Percentiles rank a stretch among this genome's conserved stretches.
Conservation (phyloP, 1,139 yeast species). For the Hyphopichia khmerensis region DNA sequence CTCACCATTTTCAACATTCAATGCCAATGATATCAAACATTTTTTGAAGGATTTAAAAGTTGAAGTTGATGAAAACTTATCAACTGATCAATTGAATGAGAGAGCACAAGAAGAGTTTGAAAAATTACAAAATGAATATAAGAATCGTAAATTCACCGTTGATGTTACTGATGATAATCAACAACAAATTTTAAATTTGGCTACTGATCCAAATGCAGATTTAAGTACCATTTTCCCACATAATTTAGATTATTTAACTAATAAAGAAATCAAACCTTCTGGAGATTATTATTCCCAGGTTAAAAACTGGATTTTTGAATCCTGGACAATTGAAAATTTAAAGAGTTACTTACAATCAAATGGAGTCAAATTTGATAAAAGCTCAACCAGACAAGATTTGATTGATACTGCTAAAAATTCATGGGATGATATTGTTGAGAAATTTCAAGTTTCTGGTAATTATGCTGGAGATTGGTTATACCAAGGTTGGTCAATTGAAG, state of each 20-base stretch:
- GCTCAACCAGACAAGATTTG: slow-evolving; percentile 32
- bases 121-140: slow-evolving; percentile 17
- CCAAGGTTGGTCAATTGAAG: slow-evolving; percentile 43
- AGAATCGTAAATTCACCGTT: slow-evolving; percentile 5
- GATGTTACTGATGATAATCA: slow-evolving; percentile 10
- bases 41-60: slow-evolving; percentile 36
- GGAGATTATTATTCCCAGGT: slow-evolving; percentile 7
- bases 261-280: slow-evolving; percentile 1
- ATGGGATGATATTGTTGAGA: slow-evolving; percentile 34
- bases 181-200: slow-evolving; percentile 17
- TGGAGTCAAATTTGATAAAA: slow-evolving; percentile 26
- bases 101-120: slow-evolving; percentile 33
- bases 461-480: slow-evolving; percentile 55
- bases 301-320: slow-evolving; percentile 45
- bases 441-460: slow-evolving; percentile 37
- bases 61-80: slow-evolving; percentile 16
- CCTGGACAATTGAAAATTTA: slow-evolving; percentile 45
- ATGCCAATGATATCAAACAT: slow-evolving; percentile 23
- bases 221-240: slow-evolving; percentile 15
- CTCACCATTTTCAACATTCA: slow-evolving; percentile 17
- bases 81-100: slow-evolving; percentile 30
- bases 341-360: slow-evolving; percentile 33
- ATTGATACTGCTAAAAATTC: slow-evolving; percentile 33
- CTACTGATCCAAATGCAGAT: slow-evolving; percentile 15
- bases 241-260: slow-evolving; percentile 15